These are phyloP conservation scores for Ceratobasidium sp. DNA, from an alignment of 1,284 basidiomycete genomes.

Conservation along the genomic window DNA sequence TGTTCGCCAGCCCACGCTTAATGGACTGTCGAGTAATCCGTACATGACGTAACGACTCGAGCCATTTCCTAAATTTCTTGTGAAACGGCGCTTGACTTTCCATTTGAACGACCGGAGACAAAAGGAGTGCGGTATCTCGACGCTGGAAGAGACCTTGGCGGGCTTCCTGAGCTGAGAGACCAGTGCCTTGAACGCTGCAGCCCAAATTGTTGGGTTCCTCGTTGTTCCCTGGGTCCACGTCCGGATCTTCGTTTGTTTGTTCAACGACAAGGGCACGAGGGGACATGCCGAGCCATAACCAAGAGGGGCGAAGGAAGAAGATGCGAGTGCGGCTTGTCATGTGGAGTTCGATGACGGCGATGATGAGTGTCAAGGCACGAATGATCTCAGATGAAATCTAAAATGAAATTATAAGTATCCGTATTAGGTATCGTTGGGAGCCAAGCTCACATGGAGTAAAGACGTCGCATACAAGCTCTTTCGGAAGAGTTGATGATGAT, in stretches of 20 bases:
- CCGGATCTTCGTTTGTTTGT: slow-evolving; percentile 34
- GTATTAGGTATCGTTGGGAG: background rate
- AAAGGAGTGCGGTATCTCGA: slow-evolving; percentile 22
- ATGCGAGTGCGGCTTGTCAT: slow-evolving; percentile 55
- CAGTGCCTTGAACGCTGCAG: background rate
- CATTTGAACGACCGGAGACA: slow-evolving; percentile 31
- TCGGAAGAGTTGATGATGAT: slow-evolving; percentile 42
- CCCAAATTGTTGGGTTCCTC: too few species aligned
- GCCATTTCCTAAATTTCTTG: slow-evolving; percentile 10
- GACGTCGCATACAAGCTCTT: slow-evolving; percentile 44
- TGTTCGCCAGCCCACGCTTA: background rate
- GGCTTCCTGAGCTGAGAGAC: slow-evolving; percentile 35
- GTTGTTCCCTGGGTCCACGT: background rate
- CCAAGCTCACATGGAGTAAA: slow-evolving; percentile 30
- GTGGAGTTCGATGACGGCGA: slow-evolving; percentile 57
- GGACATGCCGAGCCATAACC: slow-evolving; percentile 65
- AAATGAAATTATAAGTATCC: too few species aligned
- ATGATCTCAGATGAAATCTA: slow-evolving; percentile 41
- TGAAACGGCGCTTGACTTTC: slow-evolving; percentile 6
- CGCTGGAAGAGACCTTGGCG: slow-evolving; percentile 36
- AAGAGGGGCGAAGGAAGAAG: slow-evolving; percentile 63
- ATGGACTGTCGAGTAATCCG: background rate
- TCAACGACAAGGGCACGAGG: slow-evolving; percentile 53
- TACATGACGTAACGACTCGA: background rate
- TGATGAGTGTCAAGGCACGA: slow-evolving; percentile 49